A percentile compares a stretch with the other conserved stretches of the same genome.
These are phyloP conservation scores for Dillenia suffruticosa DNA, from an alignment of 164 flowering plant genomes.

Conservation along the genomic window DNA sequence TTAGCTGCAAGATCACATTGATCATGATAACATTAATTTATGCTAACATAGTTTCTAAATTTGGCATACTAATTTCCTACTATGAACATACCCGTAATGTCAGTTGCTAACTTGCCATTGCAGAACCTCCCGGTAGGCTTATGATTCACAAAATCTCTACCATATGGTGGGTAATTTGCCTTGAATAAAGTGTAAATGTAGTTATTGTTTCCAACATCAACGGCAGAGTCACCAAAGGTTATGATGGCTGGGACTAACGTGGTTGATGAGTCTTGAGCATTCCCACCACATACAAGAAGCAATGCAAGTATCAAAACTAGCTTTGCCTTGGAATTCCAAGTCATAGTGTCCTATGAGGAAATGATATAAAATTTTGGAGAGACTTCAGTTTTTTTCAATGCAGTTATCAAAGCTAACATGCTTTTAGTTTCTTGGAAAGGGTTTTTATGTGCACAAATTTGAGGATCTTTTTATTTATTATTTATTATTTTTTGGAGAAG, in stretches of 20 bases:
- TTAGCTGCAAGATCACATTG: slow-evolving; percentile 54
- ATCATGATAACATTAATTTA: too few species aligned
- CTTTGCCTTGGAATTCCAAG: too few species aligned
- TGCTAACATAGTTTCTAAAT: too few species aligned
- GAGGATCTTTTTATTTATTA: too few species aligned
- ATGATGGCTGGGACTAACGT: slow-evolving; percentile 77
- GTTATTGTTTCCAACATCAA: slow-evolving; percentile 93
- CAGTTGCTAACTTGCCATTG: slow-evolving; percentile 95
- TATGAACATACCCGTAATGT: slow-evolving; percentile 59
- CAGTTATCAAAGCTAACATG: too few species aligned
- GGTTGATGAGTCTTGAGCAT: slow-evolving; percentile 24
- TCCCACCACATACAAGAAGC: not conserved
- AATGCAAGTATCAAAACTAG: slow-evolving; percentile 1
- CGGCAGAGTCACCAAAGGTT: slow-evolving; percentile 83
- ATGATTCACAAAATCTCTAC: slow-evolving; percentile 63
- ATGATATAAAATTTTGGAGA: too few species aligned
- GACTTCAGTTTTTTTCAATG: too few species aligned
- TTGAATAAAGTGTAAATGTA: slow-evolving; percentile 66
- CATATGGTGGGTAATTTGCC: slow-evolving; percentile 93
- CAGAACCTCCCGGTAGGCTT: slow-evolving; percentile 90
- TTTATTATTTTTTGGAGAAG: too few species aligned
- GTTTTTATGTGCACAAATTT: too few species aligned
- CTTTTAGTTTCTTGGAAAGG: too few species aligned
- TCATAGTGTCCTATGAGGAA: too few species aligned
- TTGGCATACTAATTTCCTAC: too few species aligned